phyloP scores from a whole-genome alignment of 179 eudicot genomes.

The Beta corolliflora region DNA sequence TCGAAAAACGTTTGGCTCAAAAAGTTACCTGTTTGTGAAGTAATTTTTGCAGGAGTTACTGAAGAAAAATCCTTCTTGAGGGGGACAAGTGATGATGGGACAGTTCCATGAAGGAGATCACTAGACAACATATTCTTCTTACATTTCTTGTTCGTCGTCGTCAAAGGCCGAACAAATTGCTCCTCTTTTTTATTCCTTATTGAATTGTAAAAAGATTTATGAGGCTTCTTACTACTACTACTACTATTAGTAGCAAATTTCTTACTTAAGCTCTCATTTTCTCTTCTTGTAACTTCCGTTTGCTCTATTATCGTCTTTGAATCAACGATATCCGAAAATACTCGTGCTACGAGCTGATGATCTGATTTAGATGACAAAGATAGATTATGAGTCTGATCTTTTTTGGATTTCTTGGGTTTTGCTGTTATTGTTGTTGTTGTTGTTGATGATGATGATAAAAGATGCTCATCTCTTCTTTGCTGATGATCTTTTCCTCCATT shows the following conservation, averaged over 20 bases:
- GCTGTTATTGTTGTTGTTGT: background rate
- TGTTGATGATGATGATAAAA: conserved; percentile 25
- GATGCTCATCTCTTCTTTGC: conserved; percentile 47
- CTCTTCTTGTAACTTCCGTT: conserved; percentile 20
- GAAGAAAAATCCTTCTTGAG: conserved; percentile 56
- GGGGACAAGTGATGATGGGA: conserved; percentile 54
- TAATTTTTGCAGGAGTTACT: conserved; percentile 38
- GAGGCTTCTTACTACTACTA: conserved; percentile 20
- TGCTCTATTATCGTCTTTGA: background rate
- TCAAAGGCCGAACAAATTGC: conserved; percentile 45
- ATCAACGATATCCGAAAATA: background rate
- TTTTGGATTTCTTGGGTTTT: conserved; percentile 39
- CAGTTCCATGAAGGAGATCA: conserved; percentile 42
- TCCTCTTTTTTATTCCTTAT: conserved; percentile 63
- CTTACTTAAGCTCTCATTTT: background rate
- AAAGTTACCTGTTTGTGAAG: conserved; percentile 59
- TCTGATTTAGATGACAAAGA: background rate
- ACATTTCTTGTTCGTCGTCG: conserved; percentile 44
- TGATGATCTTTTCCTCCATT: background rate
- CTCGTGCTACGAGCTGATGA: background rate
- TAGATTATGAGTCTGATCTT: background rate
- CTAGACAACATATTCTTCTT: conserved; percentile 55
- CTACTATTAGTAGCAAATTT: background rate
- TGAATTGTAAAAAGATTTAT: conserved; percentile 27
- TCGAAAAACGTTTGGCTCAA: background rate